Evolutionary conservation across 163 green algal species (phyloP), one percentile per base, ranked within the genome.

Genomic region (Volvox carteri): DNA sequence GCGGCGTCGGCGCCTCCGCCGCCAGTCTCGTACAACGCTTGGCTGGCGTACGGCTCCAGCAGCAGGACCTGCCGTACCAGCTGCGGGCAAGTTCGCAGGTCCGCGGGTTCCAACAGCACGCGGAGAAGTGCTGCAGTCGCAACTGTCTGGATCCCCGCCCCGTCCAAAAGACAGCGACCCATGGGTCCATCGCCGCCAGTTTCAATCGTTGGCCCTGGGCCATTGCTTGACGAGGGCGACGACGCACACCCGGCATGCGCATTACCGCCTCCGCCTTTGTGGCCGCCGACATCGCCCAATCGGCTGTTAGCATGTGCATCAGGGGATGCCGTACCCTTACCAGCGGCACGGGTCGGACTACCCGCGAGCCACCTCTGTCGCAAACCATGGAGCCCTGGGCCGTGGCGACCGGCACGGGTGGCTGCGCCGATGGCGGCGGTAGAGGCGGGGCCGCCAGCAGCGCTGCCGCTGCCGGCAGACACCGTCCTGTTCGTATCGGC

Each of bases 21-120:
- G 25, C 23, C 18, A 35, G 48, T 52, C 48, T 68, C 75, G 50
- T 84, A 68, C 75, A 52, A 14, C 4, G 52, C 37, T 37, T 67
- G 46, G 16, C 80, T 74, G 6, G 73, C 83, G 35, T 88, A 60
- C 65, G 50, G 37, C 83, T 88, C 83, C 5, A 88, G 35, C 50
- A 88, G 68, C 50, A 88, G 23, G 23, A 81, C 37, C 68, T 88
- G 83, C 48, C 50, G 68, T 73, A 88, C 83, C 0, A 88, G 50
- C 11, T 28, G 35, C 37, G 67, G 48, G 8, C 68, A 74, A 12
- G 35, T 25, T 1, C 16, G 0, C 48, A 88, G 83, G 11, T 14
- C 68, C 0, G 1, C 23, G 0, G 83, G 83, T 9, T 65, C 62
- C 4, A 52, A 25, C 35, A 88, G 68, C 25, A 74, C 83, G 0